Percentiles rank a stretch among this genome's conserved stretches.
These are phyloP conservation scores for Beauveria australis DNA, from an alignment of 2,329 filamentous ascomycete genomes.

Conservation along the genomic window DNA sequence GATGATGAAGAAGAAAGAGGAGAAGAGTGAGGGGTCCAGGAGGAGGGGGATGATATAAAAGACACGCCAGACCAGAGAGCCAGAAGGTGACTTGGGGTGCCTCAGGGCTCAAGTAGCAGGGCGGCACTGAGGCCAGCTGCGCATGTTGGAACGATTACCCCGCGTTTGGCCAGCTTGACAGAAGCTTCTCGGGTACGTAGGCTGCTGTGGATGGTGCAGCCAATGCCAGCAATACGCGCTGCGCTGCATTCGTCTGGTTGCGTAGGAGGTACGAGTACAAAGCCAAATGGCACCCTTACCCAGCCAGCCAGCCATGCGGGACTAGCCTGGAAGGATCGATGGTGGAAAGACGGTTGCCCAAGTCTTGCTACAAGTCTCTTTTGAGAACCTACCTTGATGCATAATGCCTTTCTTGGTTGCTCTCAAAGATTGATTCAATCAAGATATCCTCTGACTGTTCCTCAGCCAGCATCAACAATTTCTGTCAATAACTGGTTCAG, in stretches of 20 bases:
- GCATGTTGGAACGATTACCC: slow-evolving; percentile 4
- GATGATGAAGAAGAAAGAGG: slow-evolving; percentile 9
- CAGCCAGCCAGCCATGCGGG: not conserved
- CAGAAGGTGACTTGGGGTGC: slow-evolving; percentile 1
- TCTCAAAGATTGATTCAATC: too few species aligned
- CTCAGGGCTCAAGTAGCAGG: slow-evolving; percentile 8
- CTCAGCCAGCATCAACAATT: not conserved
- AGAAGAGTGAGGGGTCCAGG: slow-evolving; percentile 2
- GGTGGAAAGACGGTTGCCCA: not conserved
- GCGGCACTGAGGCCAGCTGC: not conserved
- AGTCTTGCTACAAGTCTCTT: not conserved
- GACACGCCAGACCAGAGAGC: not conserved
- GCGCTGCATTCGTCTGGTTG: slow-evolving; percentile 9
- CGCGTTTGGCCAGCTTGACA: slow-evolving; percentile 8
- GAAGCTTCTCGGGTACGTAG: not conserved
- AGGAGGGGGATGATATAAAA: slow-evolving; percentile 9
- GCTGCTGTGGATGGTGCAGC: not conserved
- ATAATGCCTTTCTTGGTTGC: not conserved
- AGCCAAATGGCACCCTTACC: slow-evolving; percentile 2
- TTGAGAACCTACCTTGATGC: not conserved
- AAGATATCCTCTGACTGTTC: not conserved
- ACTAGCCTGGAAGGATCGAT: not conserved
- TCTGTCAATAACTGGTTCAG: not conserved
- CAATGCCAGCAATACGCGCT: slow-evolving; percentile 4
- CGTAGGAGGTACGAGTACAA: not conserved